Evolutionary conservation across 768 basidiomycete genomes (phyloP).

Genomic region (Russula sp.): DNA sequence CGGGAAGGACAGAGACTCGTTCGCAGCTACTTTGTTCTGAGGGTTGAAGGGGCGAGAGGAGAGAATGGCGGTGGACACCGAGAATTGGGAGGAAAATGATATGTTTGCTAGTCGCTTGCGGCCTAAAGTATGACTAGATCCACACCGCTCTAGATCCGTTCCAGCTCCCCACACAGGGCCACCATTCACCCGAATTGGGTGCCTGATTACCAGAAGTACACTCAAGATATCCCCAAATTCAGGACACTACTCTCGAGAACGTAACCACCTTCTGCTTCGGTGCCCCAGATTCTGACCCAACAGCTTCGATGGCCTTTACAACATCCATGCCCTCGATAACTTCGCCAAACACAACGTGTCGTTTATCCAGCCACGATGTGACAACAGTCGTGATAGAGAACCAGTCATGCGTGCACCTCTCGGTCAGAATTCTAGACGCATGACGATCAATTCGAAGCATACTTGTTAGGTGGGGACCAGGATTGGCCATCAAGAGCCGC

Average conservation of each 20-base stretch:
- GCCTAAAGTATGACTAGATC: too few species aligned
- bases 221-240: background rate
- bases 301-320: conserved; percentile 30
- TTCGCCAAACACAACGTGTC: conserved; percentile 40
- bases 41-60: too few species aligned
- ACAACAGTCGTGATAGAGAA: conserved; percentile 36
- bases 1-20: too few species aligned
- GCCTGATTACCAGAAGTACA: too few species aligned
- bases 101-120: too few species aligned
- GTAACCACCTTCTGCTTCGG: conserved; percentile 13
- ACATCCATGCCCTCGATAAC: conserved; percentile 36
- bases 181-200: too few species aligned
- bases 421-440: background rate
- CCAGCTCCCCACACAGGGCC: too few species aligned
- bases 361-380: conserved; percentile 35
- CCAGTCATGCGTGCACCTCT: conserved; percentile 14
- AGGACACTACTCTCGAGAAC: conserved; percentile 12
- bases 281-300: conserved; percentile 20
- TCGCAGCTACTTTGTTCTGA: too few species aligned
- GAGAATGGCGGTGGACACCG: too few species aligned
- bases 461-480: conserved; percentile 42
- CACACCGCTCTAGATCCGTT: too few species aligned
- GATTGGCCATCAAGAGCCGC: conserved; percentile 45
- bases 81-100: too few species aligned
- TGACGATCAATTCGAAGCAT: background rate